Conservation (phyloP, 208 protist species). For the Crithidia brevicula region DNA sequence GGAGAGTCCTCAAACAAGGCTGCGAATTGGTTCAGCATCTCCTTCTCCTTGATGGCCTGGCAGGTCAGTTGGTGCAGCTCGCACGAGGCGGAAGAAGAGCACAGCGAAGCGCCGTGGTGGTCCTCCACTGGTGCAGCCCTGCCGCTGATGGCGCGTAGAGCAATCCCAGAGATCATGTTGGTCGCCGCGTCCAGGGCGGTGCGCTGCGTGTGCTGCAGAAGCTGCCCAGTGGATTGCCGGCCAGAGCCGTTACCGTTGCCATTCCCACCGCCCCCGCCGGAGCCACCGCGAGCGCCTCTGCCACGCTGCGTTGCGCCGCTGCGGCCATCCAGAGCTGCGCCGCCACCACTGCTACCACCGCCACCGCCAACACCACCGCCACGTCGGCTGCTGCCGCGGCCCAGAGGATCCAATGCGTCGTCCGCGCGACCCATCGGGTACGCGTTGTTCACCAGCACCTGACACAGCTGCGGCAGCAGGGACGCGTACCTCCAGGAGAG, state of each 20-base stretch:
- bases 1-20: conserved; percentile 67
- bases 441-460: conserved; percentile 57
- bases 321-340: neutral
- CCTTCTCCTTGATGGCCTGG: conserved; percentile 52
- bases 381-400: neutral
- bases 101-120: neutral
- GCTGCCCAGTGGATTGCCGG: conserved; percentile 1
- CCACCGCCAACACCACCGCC: neutral
- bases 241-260: neutral
- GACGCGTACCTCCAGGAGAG: conserved; percentile 76
- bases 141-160: conserved; percentile 26
- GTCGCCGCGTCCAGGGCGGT: conserved; percentile 34
- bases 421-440: conserved; percentile 15
- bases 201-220: conserved; percentile 28
- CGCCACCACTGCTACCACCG: neutral
- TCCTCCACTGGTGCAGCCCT: neutral
- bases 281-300: neutral
- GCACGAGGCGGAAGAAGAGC: neutral
- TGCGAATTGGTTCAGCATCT: conserved; percentile 63
- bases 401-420: neutral
- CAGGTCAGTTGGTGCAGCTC: conserved; percentile 10
- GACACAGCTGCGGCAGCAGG: conserved; percentile 70
- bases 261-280: conserved; percentile 1
- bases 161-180: conserved; percentile 41
- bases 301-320: neutral